These are phyloP conservation scores for Aureobasidium sp. DNA, from an alignment of 2,329 filamentous ascomycete genomes.

Conservation along the genomic window DNA sequence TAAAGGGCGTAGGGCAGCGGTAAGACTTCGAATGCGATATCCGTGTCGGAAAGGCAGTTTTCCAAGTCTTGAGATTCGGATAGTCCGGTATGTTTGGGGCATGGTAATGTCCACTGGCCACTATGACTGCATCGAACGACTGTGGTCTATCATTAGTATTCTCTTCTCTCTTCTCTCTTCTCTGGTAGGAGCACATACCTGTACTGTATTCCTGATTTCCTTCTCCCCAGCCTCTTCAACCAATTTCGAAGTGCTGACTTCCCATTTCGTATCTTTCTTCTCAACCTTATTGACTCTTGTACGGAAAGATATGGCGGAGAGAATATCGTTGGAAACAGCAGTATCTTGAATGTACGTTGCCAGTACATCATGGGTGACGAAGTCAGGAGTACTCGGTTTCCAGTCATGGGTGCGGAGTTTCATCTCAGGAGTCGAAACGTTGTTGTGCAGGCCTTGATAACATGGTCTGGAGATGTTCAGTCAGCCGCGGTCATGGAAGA, in stretches of 20 bases:
- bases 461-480: conserved; percentile 45
- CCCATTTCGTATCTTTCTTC: conserved; percentile 59
- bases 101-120: conserved; percentile 64
- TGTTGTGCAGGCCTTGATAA: conserved; percentile 60
- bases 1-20: conserved; percentile 49
- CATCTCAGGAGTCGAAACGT: conserved; percentile 58
- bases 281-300: conserved; percentile 63
- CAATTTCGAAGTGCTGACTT: conserved; percentile 55
- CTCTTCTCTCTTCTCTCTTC: background rate
- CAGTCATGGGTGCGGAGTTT: conserved; percentile 58
- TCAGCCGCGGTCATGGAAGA: background rate
- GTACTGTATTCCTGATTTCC: conserved; percentile 11
- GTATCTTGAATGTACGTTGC: conserved; percentile 69
- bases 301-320: conserved; percentile 58
- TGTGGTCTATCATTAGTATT: conserved; percentile 26
- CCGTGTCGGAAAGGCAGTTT: conserved; percentile 47
- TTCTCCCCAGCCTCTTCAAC: conserved; percentile 19
- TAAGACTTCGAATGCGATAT: conserved; percentile 61
- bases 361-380: conserved; percentile 63
- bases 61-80: conserved; percentile 52
- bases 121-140: conserved; percentile 56
- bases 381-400: conserved; percentile 65
- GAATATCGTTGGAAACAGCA: conserved; percentile 55
- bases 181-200: background rate
- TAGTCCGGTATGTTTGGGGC: conserved; percentile 56